phyloP scores from a whole-genome alignment of 1,284 basidiomycete species.

The Apiotrichum sp. region DNA sequence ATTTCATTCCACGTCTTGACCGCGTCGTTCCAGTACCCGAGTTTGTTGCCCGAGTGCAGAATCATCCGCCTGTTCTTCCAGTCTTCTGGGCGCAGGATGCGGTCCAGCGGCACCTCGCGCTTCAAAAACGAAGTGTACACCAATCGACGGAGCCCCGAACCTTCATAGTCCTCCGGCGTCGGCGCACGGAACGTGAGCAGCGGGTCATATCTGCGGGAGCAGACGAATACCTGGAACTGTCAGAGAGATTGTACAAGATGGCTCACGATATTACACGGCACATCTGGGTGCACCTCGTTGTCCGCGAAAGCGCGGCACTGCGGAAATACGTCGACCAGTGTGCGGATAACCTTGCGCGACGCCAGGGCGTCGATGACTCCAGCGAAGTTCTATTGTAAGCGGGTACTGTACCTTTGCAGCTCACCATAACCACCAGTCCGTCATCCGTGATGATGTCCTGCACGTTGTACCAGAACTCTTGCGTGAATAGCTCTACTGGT shows the following conservation, averaged over 20 bases:
- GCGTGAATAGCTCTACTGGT: constrained; percentile 71
- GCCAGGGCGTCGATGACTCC: constrained; percentile 61
- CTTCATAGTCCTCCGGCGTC: constrained; percentile 24
- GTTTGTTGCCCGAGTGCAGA: constrained; percentile 11
- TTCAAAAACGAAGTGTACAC: constrained; percentile 33
- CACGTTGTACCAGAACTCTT: constrained; percentile 71
- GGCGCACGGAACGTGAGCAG: constrained; percentile 62
- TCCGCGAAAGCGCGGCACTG: constrained; percentile 46
- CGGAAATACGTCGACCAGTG: constrained; percentile 60
- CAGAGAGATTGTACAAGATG: background rate
- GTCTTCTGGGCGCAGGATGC: constrained; percentile 14
- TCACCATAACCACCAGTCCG: constrained; percentile 71
- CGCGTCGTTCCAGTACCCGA: constrained; percentile 10
- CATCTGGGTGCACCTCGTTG: constrained; percentile 43
- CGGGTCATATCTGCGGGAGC: constrained; percentile 45
- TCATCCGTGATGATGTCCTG: constrained; percentile 60
- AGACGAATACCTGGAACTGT: constrained; percentile 9
- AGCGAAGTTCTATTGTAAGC: constrained; percentile 58
- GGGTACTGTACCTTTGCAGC: constrained; percentile 31
- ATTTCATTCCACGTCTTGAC: constrained; percentile 31
- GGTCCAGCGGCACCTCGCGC: constrained; percentile 28
- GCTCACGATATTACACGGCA: constrained; percentile 68
- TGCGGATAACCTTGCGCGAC: constrained; percentile 62
- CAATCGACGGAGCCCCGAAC: constrained; percentile 30
- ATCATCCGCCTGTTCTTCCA: background rate